Evolutionary conservation across 2,329 filamentous ascomycete species (phyloP).

Genomic region (Emergomyces pasteurianus): DNA sequence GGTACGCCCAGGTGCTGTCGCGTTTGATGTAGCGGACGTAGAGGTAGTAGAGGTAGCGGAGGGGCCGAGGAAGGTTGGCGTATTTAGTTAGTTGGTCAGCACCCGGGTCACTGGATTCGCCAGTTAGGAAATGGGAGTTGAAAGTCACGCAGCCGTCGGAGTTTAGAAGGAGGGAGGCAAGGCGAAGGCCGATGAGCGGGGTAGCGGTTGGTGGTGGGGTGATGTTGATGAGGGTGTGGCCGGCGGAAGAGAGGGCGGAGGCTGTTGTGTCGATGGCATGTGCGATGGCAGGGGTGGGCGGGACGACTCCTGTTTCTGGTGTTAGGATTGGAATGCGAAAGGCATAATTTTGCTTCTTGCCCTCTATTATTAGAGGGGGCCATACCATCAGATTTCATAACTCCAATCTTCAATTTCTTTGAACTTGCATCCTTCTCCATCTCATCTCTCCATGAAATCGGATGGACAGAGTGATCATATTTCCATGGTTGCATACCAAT

Average conservation of each 20-base stretch:
- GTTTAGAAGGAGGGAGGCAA: conserved; percentile 72
- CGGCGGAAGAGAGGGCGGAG: conserved; percentile 54
- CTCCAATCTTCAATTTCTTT: conserved; percentile 59
- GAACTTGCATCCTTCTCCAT: conserved; percentile 47
- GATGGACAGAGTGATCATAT: conserved; percentile 77
- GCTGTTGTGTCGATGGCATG: conserved; percentile 63
- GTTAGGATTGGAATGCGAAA: conserved; percentile 6
- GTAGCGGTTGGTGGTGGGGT: conserved; percentile 60
- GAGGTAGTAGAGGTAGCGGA: conserved; percentile 78
- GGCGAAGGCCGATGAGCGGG: conserved; percentile 61
- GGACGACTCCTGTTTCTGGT: conserved; percentile 50
- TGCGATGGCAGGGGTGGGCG: conserved; percentile 72
- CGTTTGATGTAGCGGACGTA: conserved; percentile 75
- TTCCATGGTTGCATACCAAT: conserved; percentile 77
- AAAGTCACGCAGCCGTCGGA: conserved; percentile 74
- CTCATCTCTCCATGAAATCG: conserved; percentile 62
- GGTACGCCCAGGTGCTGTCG: conserved; percentile 65
- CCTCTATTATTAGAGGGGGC: not conserved
- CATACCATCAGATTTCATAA: conserved; percentile 59
- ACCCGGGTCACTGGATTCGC: conserved; percentile 70
- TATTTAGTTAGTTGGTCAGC: conserved; percentile 63
- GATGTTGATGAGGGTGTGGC: conserved; percentile 61
- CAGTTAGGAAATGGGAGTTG: conserved; percentile 60
- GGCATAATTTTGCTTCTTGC: not conserved
- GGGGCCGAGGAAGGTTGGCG: conserved; percentile 57